Evolutionary conservation across 371 early-diverging fungal species (phyloP).

Genomic region (Apophysomyces elegans): DNA sequence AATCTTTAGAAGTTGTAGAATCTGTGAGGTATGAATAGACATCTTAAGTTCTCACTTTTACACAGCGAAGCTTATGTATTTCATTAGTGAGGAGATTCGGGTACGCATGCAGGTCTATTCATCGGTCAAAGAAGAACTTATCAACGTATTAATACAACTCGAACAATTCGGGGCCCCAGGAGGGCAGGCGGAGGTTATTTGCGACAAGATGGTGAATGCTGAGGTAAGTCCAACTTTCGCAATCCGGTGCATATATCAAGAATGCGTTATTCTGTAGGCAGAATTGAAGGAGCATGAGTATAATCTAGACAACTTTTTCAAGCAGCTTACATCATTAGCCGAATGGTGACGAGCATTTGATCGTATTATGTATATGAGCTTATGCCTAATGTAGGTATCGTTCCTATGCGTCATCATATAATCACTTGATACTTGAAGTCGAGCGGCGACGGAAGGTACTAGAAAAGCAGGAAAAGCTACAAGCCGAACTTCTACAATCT

Average conservation of each 20-base stretch:
- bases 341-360: constrained; percentile 24
- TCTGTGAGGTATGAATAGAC: constrained; percentile 28
- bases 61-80: not conserved
- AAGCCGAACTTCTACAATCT: constrained; percentile 27
- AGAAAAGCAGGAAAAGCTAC: constrained; percentile 33
- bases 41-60: not conserved
- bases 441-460: constrained; percentile 38
- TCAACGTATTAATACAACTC: constrained; percentile 35
- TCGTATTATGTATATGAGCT: not conserved
- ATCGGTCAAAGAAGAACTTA: constrained; percentile 31
- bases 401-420: constrained; percentile 44
- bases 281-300: constrained; percentile 40
- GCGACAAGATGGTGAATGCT: constrained; percentile 35
- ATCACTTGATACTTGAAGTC: constrained; percentile 43
- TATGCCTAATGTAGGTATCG: constrained; percentile 30
- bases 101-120: constrained; percentile 33
- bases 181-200: constrained; percentile 37
- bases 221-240: constrained; percentile 22
- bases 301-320: constrained; percentile 36
- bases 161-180: constrained; percentile 33
- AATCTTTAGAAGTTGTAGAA: constrained; percentile 38
- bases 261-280: not conserved
- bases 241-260: not conserved
- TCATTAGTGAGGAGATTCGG: constrained; percentile 40
- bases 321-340: constrained; percentile 37